Evolutionary conservation across 192 early-diverging fungal genomes (phyloP).

Genomic region (Linnemannia elongata): DNA sequence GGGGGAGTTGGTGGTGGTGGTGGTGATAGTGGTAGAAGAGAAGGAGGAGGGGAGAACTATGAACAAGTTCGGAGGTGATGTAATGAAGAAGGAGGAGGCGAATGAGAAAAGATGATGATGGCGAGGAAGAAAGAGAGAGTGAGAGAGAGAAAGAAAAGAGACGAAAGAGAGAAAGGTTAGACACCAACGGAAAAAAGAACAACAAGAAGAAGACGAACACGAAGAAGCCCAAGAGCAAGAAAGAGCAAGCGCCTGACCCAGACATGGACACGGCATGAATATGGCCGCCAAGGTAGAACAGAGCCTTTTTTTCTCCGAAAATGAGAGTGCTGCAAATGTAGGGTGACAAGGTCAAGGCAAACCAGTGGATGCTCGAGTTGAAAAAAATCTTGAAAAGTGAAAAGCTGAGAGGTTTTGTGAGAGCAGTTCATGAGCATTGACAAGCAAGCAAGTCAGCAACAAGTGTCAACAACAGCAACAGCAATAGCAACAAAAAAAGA

Average conservation of each 20-base stretch:
- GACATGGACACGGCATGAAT: too few species aligned
- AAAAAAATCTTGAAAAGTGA: background rate
- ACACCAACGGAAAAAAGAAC: background rate
- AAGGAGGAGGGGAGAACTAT: background rate
- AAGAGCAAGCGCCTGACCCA: too few species aligned
- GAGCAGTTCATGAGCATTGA: too few species aligned
- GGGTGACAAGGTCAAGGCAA: background rate
- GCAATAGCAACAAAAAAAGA: too few species aligned
- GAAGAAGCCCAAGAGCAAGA: background rate
- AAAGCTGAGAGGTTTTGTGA: background rate
- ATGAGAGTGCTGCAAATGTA: too few species aligned
- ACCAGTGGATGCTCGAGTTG: background rate
- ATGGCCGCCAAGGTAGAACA: too few species aligned
- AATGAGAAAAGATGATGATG: constrained; percentile 13
- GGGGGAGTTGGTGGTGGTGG: background rate
- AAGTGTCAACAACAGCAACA: too few species aligned
- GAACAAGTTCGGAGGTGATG: background rate
- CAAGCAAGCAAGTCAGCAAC: too few species aligned
- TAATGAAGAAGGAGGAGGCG: background rate
- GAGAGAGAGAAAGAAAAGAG: constrained; percentile 9
- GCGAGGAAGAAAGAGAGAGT: background rate
- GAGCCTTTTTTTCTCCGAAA: too few species aligned
- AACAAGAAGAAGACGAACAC: background rate
- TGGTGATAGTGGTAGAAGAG: background rate
- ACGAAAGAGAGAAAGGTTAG: background rate